phyloP scores from a whole-genome alignment of 495 filamentous ascomycete genomes.

The Xylaria flabelliformis region DNA sequence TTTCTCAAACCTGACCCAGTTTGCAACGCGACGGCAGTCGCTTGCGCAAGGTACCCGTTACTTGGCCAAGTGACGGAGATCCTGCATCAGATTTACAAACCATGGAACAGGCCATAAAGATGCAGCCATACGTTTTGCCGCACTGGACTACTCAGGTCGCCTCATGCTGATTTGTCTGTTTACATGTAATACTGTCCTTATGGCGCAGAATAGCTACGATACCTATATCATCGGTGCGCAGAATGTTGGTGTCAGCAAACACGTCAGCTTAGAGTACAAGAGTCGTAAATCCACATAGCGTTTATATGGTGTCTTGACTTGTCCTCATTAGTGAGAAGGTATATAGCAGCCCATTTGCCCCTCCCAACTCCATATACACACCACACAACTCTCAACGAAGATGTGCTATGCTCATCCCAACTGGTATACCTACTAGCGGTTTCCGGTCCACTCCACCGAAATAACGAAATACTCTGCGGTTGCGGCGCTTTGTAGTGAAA shows the following conservation, averaged over 20 bases:
- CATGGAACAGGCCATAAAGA: neutral
- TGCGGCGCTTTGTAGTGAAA: slow-evolving; percentile 21
- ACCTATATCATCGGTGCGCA: neutral
- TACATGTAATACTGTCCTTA: neutral
- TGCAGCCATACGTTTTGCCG: neutral
- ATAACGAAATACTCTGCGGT: slow-evolving; percentile 18
- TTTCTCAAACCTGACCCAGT: slow-evolving; percentile 21
- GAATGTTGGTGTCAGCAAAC: slow-evolving; percentile 9
- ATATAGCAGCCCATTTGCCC: neutral
- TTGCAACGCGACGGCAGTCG: slow-evolving; percentile 30
- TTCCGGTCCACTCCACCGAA: neutral
- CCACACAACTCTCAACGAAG: slow-evolving; percentile 8
- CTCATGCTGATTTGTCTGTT: slow-evolving; percentile 1
- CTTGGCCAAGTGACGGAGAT: slow-evolving; percentile 22
- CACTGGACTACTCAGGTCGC: neutral
- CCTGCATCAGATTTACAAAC: slow-evolving; percentile 21
- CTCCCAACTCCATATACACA: neutral
- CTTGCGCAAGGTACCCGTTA: slow-evolving; percentile 36
- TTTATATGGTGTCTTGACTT: neutral
- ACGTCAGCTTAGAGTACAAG: slow-evolving; percentile 11
- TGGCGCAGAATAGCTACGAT: neutral
- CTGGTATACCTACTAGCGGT: neutral
- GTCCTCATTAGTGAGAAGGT: neutral
- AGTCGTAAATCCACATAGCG: slow-evolving; percentile 15
- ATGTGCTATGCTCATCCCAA: neutral